phyloP scores from a whole-genome alignment of 345 rosid genomes.

The Linum usitatissimum region DNA sequence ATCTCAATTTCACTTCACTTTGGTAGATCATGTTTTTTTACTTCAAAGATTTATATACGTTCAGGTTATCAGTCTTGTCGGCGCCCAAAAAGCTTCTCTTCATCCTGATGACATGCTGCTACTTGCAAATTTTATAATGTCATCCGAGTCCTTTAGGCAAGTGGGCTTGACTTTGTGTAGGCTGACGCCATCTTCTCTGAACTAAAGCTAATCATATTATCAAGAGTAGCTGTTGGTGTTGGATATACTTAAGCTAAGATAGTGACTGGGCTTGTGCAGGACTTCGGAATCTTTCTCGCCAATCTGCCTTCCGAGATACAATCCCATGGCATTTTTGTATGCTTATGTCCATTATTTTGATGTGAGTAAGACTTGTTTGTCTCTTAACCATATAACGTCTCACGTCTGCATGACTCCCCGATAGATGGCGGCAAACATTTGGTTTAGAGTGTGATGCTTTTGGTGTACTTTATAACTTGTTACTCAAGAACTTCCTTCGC shows the following conservation, averaged over 20 bases:
- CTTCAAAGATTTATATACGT: constrained; percentile 12
- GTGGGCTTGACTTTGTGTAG: constrained; percentile 15
- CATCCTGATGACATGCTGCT: constrained; percentile 95
- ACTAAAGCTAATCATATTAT: not conserved
- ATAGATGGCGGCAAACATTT: not conserved
- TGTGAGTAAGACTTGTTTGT: constrained; percentile 44
- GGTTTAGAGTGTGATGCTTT: not conserved
- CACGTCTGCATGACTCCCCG: not conserved
- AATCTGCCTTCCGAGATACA: constrained; percentile 95
- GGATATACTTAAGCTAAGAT: constrained; percentile 2
- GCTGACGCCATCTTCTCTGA: not conserved
- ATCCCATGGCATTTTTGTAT: constrained; percentile 86
- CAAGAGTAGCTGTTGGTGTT: not conserved
- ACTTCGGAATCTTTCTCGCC: constrained; percentile 97
- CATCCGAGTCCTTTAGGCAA: constrained; percentile 93
- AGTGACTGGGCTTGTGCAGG: constrained; percentile 39
- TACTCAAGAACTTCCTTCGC: constrained; percentile 10
- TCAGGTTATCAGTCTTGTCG: constrained; percentile 89
- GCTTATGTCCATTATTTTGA: constrained; percentile 91
- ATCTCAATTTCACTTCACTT: constrained; percentile 5
- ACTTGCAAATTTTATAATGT: constrained; percentile 81
- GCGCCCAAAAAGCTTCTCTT: constrained; percentile 96
- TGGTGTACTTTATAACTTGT: not conserved
- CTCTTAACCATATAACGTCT: too few species aligned
- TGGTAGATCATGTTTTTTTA: constrained; percentile 10